A percentile compares a stretch with the other conserved stretches of the same genome.
Conservation (phyloP, 495 filamentous ascomycete genomes). For the Penicillium riverlandense region DNA sequence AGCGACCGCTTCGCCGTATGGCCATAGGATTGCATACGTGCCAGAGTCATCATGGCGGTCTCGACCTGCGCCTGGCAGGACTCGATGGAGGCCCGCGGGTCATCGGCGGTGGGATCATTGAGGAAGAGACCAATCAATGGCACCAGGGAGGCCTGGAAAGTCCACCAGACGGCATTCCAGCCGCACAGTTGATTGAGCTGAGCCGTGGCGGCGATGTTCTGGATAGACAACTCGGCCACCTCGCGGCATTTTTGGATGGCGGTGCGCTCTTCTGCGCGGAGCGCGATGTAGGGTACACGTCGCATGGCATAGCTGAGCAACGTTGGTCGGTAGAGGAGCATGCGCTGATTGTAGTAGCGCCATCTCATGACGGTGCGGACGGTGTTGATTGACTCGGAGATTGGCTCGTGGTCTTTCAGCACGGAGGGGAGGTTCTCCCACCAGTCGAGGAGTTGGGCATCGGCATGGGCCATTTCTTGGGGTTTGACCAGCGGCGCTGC, state of each 20-base stretch:
- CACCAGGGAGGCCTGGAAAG: conserved; percentile 74
- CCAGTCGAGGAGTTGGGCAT: conserved; percentile 64
- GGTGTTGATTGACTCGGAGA: conserved; percentile 61
- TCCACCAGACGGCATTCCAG: conserved; percentile 79
- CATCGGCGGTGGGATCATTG: conserved; percentile 49
- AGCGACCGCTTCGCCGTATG: conserved; percentile 61
- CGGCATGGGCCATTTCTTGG: conserved; percentile 57
- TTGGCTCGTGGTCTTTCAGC: conserved; percentile 60
- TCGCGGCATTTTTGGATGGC: conserved; percentile 63
- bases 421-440: conserved; percentile 64
- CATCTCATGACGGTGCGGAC: conserved; percentile 74
- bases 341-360: conserved; percentile 72
- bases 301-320: conserved; percentile 66
- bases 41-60: conserved; percentile 58
- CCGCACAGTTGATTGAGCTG: conserved; percentile 67
- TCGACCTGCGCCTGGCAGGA: conserved; percentile 52
- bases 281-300: conserved; percentile 49
- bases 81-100: conserved; percentile 45
- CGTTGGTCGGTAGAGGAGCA: conserved; percentile 70
- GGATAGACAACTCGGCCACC: conserved; percentile 62
- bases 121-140: conserved; percentile 67
- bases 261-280: conserved; percentile 57
- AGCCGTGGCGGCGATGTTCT: conserved; percentile 61
- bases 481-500: conserved; percentile 58
- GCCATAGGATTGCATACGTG: conserved; percentile 62